A percentile compares a stretch with the other conserved stretches of the same genome.
phyloP scores from a whole-genome alignment of 805 yeast genomes.

The Yamadazyma olivae region DNA sequence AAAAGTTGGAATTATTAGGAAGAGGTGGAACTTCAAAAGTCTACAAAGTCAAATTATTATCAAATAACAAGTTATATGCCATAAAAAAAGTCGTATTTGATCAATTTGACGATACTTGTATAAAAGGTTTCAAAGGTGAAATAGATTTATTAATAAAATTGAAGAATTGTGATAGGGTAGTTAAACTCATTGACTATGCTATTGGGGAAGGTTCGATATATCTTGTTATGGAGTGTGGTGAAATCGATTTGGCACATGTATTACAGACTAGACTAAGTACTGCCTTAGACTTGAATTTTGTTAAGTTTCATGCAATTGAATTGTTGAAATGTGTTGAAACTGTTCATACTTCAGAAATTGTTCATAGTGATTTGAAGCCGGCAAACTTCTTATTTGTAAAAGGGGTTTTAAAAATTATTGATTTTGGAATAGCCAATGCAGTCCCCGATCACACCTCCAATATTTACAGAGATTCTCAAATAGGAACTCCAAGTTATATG shows the following conservation, averaged over 20 bases:
- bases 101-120: conserved; percentile 72
- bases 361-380: conserved; percentile 75
- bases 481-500: conserved; percentile 97
- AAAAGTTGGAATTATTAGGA: conserved; percentile 75
- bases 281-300: conserved; percentile 65
- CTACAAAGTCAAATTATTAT: conserved; percentile 63
- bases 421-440: conserved; percentile 94
- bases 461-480: conserved; percentile 83
- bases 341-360: conserved; percentile 84
- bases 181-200: conserved; percentile 71
- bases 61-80: conserved; percentile 62
- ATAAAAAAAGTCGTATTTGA: conserved; percentile 78
- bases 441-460: conserved; percentile 91
- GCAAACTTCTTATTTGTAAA: conserved; percentile 75
- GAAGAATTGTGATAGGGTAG: conserved; percentile 64
- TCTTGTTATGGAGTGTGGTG: conserved; percentile 94
- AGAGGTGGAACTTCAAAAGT: conserved; percentile 93
- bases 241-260: conserved; percentile 82
- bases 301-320: conserved; percentile 75
- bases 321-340: conserved; percentile 78
- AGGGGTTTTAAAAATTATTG: conserved; percentile 84
- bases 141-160: conserved; percentile 68
- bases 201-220: conserved; percentile 59
- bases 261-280: conserved; percentile 50
- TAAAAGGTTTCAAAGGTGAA: conserved; percentile 85